phyloP scores from a whole-genome alignment of 352 stramenopile species.

The Pythium insidiosum region DNA sequence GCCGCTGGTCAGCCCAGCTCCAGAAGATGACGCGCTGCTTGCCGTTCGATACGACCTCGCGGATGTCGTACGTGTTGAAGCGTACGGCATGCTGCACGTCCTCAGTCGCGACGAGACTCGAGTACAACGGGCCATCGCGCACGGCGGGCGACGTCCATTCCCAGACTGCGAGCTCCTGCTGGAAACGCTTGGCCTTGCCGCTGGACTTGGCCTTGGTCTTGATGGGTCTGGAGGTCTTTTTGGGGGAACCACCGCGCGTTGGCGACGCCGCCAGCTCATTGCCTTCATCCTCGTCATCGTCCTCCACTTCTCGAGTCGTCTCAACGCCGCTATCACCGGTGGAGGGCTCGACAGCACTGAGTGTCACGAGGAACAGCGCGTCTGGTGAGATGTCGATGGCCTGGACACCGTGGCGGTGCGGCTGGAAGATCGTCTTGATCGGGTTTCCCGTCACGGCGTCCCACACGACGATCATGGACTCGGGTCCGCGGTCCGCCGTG shows the following conservation, averaged over 20 bases:
- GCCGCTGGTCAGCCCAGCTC: conserved; percentile 73
- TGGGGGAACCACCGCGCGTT: too few species aligned
- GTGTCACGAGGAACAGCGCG: conserved; percentile 83
- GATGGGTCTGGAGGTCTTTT: too few species aligned
- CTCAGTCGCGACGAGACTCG: conserved; percentile 61
- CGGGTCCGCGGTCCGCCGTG: conserved; percentile 77
- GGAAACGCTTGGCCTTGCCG: conserved; percentile 29
- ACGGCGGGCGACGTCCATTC: conserved; percentile 62
- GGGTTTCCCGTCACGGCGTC: conserved; percentile 74
- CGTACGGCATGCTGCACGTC: conserved; percentile 71
- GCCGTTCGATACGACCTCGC: conserved; percentile 87
- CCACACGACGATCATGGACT: conserved; percentile 92
- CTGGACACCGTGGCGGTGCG: conserved; percentile 69
- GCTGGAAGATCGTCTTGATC: conserved; percentile 89
- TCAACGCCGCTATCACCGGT: too few species aligned
- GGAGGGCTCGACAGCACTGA: conserved; percentile 48
- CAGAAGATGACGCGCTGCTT: conserved; percentile 85
- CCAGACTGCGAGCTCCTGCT: conserved; percentile 84
- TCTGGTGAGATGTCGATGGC: conserved; percentile 87
- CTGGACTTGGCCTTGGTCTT: too few species aligned
- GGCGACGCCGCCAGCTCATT: too few species aligned
- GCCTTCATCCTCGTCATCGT: background rate
- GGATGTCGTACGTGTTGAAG: conserved; percentile 88
- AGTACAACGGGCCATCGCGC: conserved; percentile 31
- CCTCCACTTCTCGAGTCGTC: too few species aligned